Evolutionary conservation across 768 basidiomycete species (phyloP), one percentile per base, ranked within the genome.

Genomic region (Obba rivulosa): DNA sequence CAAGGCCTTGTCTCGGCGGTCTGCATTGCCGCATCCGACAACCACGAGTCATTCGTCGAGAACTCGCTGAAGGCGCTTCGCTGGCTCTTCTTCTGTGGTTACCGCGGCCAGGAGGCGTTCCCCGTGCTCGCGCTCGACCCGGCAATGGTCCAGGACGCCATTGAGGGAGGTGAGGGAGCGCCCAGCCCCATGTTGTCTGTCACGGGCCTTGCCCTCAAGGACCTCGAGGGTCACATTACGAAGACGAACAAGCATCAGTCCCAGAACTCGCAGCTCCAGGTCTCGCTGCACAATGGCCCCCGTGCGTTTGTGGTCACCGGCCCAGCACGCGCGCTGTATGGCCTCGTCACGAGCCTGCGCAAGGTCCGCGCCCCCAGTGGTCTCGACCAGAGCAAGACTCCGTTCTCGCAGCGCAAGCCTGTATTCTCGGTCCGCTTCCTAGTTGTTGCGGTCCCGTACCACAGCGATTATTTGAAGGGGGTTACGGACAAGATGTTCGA

Each of bases 1-100:
- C 95, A 98, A 67, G 96, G 96, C 56, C 82, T 99, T 57, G 84
- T 96, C 41, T 91, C 94, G 11, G 96, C 96, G n/a, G 79, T 94
- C 45, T 84, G 80, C 34, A 81, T 97, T 59, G 78, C 94, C 7
- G 81, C 89, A 4, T 92, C 93, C 4, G 74, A 74, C 16, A 81
- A 83, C 21, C 81, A 83, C 52, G 83, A 85, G 41, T 82, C 85
- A 3, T 89, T 92, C 66, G 71, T 77, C 48, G 68, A 69, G 49
- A 95, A 96, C 68, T 75, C 82, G 8, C 71, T 76, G 62, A 94
- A 95, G 66, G 91, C 92, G 28, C 66, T 97, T 57, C 85, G 78
- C 58, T 95, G 93, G 83, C 78, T 96, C 17, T 95, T 98, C 77
- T 94, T 83, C 70, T 85, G 87, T 56, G 92, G 94, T 56, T 79